phyloP scores from a whole-genome alignment of 495 filamentous ascomycete species.

The Neurospora sublineolata region DNA sequence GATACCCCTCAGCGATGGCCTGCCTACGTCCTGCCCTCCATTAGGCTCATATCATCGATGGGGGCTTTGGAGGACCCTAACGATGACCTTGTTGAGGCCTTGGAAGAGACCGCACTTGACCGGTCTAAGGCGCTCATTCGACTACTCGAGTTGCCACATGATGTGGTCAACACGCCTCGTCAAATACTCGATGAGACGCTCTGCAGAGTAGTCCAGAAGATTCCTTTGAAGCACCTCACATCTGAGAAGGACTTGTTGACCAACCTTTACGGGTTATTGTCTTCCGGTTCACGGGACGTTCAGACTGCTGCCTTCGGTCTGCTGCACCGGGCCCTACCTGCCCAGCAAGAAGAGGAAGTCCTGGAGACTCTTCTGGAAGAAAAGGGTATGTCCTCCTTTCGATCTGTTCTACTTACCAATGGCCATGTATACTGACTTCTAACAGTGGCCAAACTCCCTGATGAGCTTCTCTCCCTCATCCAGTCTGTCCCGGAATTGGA shows the following conservation, averaged over 20 bases:
- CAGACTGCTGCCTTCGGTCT: slow-evolving; percentile 74
- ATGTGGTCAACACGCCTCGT: slow-evolving; percentile 9
- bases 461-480: slow-evolving; percentile 60
- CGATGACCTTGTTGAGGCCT: slow-evolving; percentile 73
- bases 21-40: slow-evolving; percentile 52
- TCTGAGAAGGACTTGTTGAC: slow-evolving; percentile 5
- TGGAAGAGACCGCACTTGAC: slow-evolving; percentile 38
- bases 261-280: slow-evolving; percentile 59
- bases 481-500: slow-evolving; percentile 38
- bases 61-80: slow-evolving; percentile 55
- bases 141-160: slow-evolving; percentile 41
- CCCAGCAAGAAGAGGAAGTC: slow-evolving; percentile 68
- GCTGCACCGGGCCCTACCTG: slow-evolving; percentile 65
- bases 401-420: background rate
- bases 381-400: slow-evolving; percentile 24
- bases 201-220: slow-evolving; percentile 46
- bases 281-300: slow-evolving; percentile 59
- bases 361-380: slow-evolving; percentile 72
- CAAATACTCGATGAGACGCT: slow-evolving; percentile 58
- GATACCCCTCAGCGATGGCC: slow-evolving; percentile 29
- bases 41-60: slow-evolving; percentile 57
- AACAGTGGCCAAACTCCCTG: slow-evolving; percentile 48
- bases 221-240: slow-evolving; percentile 41
- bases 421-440: background rate
- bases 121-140: slow-evolving; percentile 48